Conservation (phyloP, 768 basidiomycete species). For the Boletus bicolor region DNA sequence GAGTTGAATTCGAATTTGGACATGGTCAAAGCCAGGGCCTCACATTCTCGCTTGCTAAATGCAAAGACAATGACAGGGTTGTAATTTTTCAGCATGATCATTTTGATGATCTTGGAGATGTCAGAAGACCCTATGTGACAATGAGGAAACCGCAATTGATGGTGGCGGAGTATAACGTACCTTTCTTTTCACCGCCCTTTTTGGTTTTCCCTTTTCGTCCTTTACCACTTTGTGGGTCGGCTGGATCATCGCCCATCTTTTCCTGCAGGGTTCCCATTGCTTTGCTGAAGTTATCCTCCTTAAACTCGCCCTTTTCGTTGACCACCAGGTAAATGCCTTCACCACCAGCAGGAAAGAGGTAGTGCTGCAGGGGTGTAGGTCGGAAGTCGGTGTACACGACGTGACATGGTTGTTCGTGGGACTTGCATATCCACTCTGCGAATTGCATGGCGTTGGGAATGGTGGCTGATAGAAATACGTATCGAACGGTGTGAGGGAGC, state of each 20-base stretch:
- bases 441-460: slow-evolving; percentile 99
- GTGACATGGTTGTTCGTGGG: slow-evolving; percentile 96
- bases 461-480: slow-evolving; percentile 98
- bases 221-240: slow-evolving; percentile 79
- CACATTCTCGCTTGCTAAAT: slow-evolving; percentile 98
- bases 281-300: slow-evolving; percentile 96
- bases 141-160: slow-evolving; percentile 1
- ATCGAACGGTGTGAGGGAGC: slow-evolving; percentile 92
- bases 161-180: slow-evolving; percentile 34
- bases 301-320: slow-evolving; percentile 97
- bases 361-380: slow-evolving; percentile 96
- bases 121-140: slow-evolving; percentile 71
- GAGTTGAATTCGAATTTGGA: slow-evolving; percentile 96
- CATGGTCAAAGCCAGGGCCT: slow-evolving; percentile 84
- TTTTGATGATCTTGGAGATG: slow-evolving; percentile 95
- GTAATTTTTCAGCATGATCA: slow-evolving; percentile 97
- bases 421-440: slow-evolving; percentile 97
- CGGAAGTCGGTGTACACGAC: slow-evolving; percentile 99
- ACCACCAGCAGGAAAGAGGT: slow-evolving; percentile 94
- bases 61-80: slow-evolving; percentile 99
- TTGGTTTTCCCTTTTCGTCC: slow-evolving; percentile 89
- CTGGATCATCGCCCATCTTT: slow-evolving; percentile 84
- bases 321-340: slow-evolving; percentile 98
- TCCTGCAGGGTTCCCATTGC: slow-evolving; percentile 95
- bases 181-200: slow-evolving; percentile 93